Percentiles rank a stretch among this genome's conserved stretches.
phyloP scores from a whole-genome alignment of 257 asterid species.

The Solanum arcanum region DNA sequence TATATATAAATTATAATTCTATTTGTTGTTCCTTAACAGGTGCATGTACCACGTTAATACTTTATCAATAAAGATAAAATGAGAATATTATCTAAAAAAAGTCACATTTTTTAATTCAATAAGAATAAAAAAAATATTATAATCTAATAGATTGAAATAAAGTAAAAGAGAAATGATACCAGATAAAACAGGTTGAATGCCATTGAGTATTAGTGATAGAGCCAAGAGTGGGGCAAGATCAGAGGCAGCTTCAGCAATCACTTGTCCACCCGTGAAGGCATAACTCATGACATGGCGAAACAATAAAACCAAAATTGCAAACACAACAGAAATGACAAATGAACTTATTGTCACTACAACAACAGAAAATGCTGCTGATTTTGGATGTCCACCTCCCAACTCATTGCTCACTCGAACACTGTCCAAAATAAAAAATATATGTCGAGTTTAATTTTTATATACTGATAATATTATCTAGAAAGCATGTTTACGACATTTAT shows the following conservation, averaged over 20 bases:
- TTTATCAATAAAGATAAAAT: too few relatives aligned
- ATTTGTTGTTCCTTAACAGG: too few relatives aligned
- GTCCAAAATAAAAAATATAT: background rate
- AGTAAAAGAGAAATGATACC: slow-evolving; percentile 17
- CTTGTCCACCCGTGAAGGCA: slow-evolving; percentile 34
- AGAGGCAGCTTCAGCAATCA: slow-evolving; percentile 42
- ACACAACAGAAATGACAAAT: background rate
- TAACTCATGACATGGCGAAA: slow-evolving; percentile 10
- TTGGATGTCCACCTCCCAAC: slow-evolving; percentile 21
- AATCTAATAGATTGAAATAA: too few relatives aligned
- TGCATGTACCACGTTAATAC: too few relatives aligned
- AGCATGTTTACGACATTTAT: too few relatives aligned
- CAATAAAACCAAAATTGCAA: background rate
- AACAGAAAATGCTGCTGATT: slow-evolving; percentile 15
- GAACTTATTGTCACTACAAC: slow-evolving; percentile 3
- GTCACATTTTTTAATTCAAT: too few relatives aligned
- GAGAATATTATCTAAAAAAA: too few relatives aligned
- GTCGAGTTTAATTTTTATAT: too few relatives aligned
- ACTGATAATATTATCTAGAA: too few relatives aligned
- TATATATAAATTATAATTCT: too few relatives aligned
- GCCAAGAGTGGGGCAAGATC: slow-evolving; percentile 53
- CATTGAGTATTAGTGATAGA: slow-evolving; percentile 42
- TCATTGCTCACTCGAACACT: slow-evolving; percentile 24
- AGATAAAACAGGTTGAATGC: slow-evolving; percentile 65
- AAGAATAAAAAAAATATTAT: too few relatives aligned